phyloP scores from a whole-genome alignment of 441 rosid species.

The Cnidoscolus chayamansa region DNA sequence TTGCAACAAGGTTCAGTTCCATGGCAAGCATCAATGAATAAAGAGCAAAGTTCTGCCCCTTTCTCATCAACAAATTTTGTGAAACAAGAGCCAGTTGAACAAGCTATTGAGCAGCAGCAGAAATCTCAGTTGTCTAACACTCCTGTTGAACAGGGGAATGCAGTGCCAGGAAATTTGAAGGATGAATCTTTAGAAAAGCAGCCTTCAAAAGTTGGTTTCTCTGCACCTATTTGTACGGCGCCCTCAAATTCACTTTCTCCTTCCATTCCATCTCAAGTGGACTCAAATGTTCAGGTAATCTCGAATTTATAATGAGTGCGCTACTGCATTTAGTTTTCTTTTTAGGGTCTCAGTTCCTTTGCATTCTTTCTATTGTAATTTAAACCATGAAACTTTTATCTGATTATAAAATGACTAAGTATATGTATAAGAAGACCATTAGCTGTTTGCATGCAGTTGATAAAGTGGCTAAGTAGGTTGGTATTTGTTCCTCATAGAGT shows the following conservation, averaged over 20 bases:
- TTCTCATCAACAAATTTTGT: slow-evolving; percentile 44
- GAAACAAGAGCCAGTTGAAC: slow-evolving; percentile 65
- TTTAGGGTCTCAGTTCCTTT: slow-evolving; percentile 2
- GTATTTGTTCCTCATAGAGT: background rate
- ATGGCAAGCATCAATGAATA: slow-evolving; percentile 49
- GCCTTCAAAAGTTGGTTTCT: slow-evolving; percentile 49
- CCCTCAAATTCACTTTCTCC: slow-evolving; percentile 49
- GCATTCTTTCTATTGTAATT: background rate
- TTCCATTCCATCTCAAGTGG: slow-evolving; percentile 43
- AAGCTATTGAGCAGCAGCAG: slow-evolving; percentile 47
- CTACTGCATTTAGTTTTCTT: slow-evolving; percentile 4
- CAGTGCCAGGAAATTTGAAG: slow-evolving; percentile 34
- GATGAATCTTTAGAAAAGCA: slow-evolving; percentile 44
- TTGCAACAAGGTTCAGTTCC: slow-evolving; percentile 51
- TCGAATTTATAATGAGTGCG: background rate
- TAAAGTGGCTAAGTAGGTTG: background rate
- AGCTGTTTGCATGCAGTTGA: background rate
- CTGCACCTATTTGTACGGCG: slow-evolving; percentile 34
- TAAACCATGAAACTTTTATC: background rate
- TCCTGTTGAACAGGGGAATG: slow-evolving; percentile 44
- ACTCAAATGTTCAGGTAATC: slow-evolving; percentile 49
- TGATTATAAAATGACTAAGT: background rate
- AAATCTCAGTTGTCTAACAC: slow-evolving; percentile 39
- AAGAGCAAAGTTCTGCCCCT: slow-evolving; percentile 42
- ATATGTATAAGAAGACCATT: background rate